These are phyloP conservation scores for Agroathelia rolfsii DNA, from an alignment of 1,284 basidiomycete genomes.

Conservation along the genomic window DNA sequence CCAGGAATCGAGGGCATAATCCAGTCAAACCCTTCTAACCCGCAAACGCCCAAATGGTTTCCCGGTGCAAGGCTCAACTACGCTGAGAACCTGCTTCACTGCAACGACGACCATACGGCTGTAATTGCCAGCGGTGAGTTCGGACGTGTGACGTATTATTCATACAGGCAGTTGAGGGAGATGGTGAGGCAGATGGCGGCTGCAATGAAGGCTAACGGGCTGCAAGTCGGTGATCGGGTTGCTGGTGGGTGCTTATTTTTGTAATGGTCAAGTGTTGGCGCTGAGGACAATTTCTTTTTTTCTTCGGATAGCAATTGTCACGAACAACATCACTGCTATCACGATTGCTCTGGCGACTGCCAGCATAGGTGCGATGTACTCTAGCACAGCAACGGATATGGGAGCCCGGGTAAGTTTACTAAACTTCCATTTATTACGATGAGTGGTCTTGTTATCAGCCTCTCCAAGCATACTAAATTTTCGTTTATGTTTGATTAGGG, in stretches of 20 bases:
- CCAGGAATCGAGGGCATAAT: slow-evolving; percentile 33
- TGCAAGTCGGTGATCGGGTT: slow-evolving; percentile 50
- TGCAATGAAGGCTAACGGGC: slow-evolving; percentile 43
- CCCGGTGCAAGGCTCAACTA: slow-evolving; percentile 70
- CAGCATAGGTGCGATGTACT: slow-evolving; percentile 56
- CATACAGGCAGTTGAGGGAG: slow-evolving; percentile 40
- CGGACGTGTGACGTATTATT: slow-evolving; percentile 35
- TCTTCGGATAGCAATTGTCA: slow-evolving; percentile 42
- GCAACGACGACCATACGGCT: slow-evolving; percentile 47
- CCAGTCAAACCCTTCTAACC: slow-evolving; percentile 28
- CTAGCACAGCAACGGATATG: slow-evolving; percentile 65
- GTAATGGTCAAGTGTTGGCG: no score
- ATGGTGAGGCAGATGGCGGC: slow-evolving; percentile 46
- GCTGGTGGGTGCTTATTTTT: slow-evolving; percentile 35
- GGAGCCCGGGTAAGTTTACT: slow-evolving; percentile 35
- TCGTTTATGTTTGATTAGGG: slow-evolving; percentile 32
- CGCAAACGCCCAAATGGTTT: slow-evolving; percentile 78
- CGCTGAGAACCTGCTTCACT: slow-evolving; percentile 77
- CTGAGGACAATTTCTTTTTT: no score
- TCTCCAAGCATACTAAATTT: background rate
- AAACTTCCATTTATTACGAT: slow-evolving; percentile 2
- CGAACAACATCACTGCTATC: slow-evolving; percentile 47
- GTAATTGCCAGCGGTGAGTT: slow-evolving; percentile 47
- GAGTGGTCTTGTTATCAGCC: background rate
- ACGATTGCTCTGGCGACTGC: slow-evolving; percentile 51